A percentile compares a stretch with the other conserved stretches of the same genome.
Conservation (phyloP, 2,329 filamentous ascomycete genomes). For the Camillea tinctor region DNA sequence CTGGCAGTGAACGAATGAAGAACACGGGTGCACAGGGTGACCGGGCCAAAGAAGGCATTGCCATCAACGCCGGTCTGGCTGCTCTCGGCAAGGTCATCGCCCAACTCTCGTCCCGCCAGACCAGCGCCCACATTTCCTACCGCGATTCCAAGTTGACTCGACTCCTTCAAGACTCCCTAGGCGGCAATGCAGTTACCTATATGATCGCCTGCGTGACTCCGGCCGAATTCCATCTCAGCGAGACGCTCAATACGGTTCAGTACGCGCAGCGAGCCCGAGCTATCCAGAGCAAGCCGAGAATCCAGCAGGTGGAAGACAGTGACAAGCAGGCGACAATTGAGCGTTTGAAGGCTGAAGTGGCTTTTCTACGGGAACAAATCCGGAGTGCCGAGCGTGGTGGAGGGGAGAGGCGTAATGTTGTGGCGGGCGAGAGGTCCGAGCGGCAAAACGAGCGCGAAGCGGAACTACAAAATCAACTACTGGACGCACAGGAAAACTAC, state of each 20-base stretch:
- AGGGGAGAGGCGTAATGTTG: slow-evolving; percentile 51
- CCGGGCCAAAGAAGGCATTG: slow-evolving; percentile 92
- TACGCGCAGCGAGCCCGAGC: slow-evolving; percentile 94
- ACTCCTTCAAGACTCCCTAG: slow-evolving; percentile 91
- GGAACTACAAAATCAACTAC: slow-evolving; percentile 88
- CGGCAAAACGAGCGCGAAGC: slow-evolving; percentile 80
- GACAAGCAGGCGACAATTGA: slow-evolving; percentile 96
- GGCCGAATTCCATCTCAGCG: slow-evolving; percentile 94
- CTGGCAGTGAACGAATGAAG: slow-evolving; percentile 93
- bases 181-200: slow-evolving; percentile 96
- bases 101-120: slow-evolving; percentile 85
- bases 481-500: slow-evolving; percentile 95
- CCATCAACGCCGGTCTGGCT: slow-evolving; percentile 94
- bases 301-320: slow-evolving; percentile 88
- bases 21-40: slow-evolving; percentile 96
- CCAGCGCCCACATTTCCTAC: slow-evolving; percentile 91
- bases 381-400: slow-evolving; percentile 73
- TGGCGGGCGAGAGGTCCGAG: slow-evolving; percentile 69
- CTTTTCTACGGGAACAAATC: slow-evolving; percentile 92
- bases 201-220: slow-evolving; percentile 99
- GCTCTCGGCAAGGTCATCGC: slow-evolving; percentile 98
- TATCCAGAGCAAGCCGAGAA: slow-evolving; percentile 96
- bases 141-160: slow-evolving; percentile 96
- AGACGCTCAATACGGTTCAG: slow-evolving; percentile 95
- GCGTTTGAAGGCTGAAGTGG: slow-evolving; percentile 86